Base-by-base conservation (phyloP, 768 basidiomycete species). In the Solioccasus polychromus region DNA sequence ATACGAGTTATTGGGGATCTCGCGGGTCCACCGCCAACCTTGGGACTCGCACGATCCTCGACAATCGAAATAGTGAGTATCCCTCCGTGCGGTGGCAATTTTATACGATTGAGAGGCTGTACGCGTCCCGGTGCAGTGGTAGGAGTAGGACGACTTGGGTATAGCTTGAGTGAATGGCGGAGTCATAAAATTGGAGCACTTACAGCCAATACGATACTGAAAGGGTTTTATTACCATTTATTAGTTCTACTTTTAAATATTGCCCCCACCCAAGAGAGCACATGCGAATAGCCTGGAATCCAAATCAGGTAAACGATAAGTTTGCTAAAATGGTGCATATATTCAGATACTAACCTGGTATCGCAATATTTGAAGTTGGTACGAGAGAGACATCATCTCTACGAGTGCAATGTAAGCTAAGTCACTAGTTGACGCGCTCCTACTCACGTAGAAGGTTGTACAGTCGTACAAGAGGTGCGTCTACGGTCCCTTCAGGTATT, bases 301-400 rank as follows among this genome's bases (percentile, higher is more conserved):
- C 22, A 39, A n/a, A 5, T 28, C 15, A 20, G 25, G 14, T 48
- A 17, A 4, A 26, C 3, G 14, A 43, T 35, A 19, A 5, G 5
- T 15, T 23, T n/a, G 25, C 18, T 12, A 11, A 31, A 6, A 31
- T 29, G 17, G 5, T 22, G 6, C 7, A 38, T 25, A 39, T n/a
- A 45, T 7, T 18, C 28, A 20, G 14, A 14, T 28, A 47, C 63
- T n/a, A 42, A 73, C 77, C 61, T 92, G 90, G 57, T 83, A 87
- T 76, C 82, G 83, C 38, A 97, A 65, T 51, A 92, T 87, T 65
- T 93, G 94, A 14, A 97, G 75, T 58, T 95, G 93, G 66, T 96
- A 96, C 2, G 89, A 85, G 47, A 96, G 66, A 1, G 91, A 89
- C 80, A 93, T 88, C 74, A 90, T 86, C 62, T 93, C 92, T 94